Conservation (phyloP, 768 basidiomycete genomes). For the Tephrocybe sp. region DNA sequence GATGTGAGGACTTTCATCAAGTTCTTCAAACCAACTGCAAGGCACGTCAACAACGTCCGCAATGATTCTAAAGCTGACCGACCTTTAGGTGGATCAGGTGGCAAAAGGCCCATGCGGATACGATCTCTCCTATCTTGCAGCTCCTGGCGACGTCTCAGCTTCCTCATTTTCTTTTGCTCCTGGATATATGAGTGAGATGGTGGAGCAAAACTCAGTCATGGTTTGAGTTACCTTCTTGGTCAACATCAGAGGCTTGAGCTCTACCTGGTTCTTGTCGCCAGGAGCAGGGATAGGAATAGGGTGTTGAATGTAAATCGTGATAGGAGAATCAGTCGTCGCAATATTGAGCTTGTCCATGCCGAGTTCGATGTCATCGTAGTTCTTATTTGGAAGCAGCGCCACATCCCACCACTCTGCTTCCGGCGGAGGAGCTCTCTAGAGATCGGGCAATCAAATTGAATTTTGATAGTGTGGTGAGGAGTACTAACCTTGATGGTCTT, state of each 20-base stretch:
- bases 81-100: slow-evolving; percentile 96
- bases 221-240: slow-evolving; percentile 72
- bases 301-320: slow-evolving; percentile 92
- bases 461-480: neutral
- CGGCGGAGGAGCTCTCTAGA: slow-evolving; percentile 81
- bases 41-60: neutral
- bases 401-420: slow-evolving; percentile 98
- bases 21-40: slow-evolving; percentile 85
- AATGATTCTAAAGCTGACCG: slow-evolving; percentile 16
- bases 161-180: slow-evolving; percentile 98
- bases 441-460: neutral
- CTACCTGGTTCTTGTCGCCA: slow-evolving; percentile 76
- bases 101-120: slow-evolving; percentile 92
- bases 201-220: neutral
- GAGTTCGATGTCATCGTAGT: slow-evolving; percentile 71
- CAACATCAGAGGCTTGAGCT: slow-evolving; percentile 85
- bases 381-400: slow-evolving; percentile 75
- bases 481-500: slow-evolving; percentile 75
- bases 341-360: slow-evolving; percentile 64
- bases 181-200: slow-evolving; percentile 24
- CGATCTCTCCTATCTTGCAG: slow-evolving; percentile 94
- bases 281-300: slow-evolving; percentile 95
- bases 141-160: slow-evolving; percentile 83
- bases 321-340: slow-evolving; percentile 65
- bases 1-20: slow-evolving; percentile 97